These are phyloP conservation scores for Aspergillus sp. DNA, from an alignment of 2,329 filamentous ascomycete species.

Conservation along the genomic window DNA sequence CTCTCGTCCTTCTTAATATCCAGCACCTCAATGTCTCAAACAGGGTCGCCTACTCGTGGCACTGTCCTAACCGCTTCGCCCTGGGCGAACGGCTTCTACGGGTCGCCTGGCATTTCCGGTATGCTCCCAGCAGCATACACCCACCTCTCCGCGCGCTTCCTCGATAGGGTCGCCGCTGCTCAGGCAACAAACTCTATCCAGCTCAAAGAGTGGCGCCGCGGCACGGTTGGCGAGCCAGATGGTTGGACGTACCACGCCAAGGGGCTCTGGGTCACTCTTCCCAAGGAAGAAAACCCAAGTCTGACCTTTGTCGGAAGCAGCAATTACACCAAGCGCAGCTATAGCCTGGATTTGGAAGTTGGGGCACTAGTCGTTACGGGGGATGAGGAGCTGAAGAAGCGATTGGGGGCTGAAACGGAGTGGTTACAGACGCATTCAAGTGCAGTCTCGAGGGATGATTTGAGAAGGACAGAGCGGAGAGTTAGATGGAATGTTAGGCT, in stretches of 20 bases:
- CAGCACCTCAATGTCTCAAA: constrained; percentile 53
- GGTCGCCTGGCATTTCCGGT: constrained; percentile 81
- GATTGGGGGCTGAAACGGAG: constrained; percentile 74
- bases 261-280: constrained; percentile 79
- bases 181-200: constrained; percentile 60
- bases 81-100: constrained; percentile 92
- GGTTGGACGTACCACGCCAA: constrained; percentile 99
- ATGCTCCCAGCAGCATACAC: constrained; percentile 92
- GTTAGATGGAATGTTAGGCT: constrained; percentile 82
- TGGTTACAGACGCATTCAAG: constrained; percentile 76
- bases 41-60: constrained; percentile 52
- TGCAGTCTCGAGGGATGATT: constrained; percentile 71
- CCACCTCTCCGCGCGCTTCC: constrained; percentile 77
- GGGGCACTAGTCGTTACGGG: constrained; percentile 82
- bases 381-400: constrained; percentile 68
- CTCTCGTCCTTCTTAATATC: constrained; percentile 77
- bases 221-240: constrained; percentile 73
- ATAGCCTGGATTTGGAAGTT: constrained; percentile 86
- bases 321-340: constrained; percentile 94
- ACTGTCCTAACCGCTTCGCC: constrained; percentile 91
- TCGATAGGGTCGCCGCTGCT: constrained; percentile 60
- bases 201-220: constrained; percentile 84
- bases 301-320: constrained; percentile 85
- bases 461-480: constrained; percentile 75
- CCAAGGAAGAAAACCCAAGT: constrained; percentile 62